Percentiles rank a stretch among this genome's conserved stretches.
Conservation (phyloP, 306 rosid genomes). For the Castanopsis chinensis region DNA sequence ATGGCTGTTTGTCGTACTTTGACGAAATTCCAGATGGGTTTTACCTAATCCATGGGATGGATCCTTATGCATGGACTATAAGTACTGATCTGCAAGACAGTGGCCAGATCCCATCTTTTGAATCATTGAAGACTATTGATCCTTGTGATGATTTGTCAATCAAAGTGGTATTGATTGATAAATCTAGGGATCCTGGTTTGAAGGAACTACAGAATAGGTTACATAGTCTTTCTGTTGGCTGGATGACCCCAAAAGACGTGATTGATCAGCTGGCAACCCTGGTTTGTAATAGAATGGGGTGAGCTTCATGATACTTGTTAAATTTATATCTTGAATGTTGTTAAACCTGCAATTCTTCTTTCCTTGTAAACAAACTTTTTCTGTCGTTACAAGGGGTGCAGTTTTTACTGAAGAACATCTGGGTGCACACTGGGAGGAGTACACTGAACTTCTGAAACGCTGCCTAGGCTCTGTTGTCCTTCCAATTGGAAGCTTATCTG, state of each 20-base stretch:
- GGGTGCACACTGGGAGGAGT: constrained; percentile 55
- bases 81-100: constrained; percentile 44
- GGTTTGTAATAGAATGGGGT: constrained; percentile 54
- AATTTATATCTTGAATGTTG: not conserved
- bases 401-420: constrained; percentile 36
- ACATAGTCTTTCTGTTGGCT: constrained; percentile 34
- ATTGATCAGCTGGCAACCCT: constrained; percentile 42
- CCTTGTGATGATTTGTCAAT: constrained; percentile 37
- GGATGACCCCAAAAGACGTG: constrained; percentile 31
- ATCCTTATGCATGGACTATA: constrained; percentile 50
- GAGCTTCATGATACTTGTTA: constrained; percentile 14
- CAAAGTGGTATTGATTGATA: constrained; percentile 41
- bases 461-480: constrained; percentile 66
- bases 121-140: constrained; percentile 42
- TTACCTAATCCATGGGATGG: constrained; percentile 55
- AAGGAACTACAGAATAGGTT: constrained; percentile 41
- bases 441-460: constrained; percentile 57
- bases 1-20: constrained; percentile 51
- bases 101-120: constrained; percentile 46
- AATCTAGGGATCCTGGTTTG: constrained; percentile 47
- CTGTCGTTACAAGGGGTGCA: constrained; percentile 39
- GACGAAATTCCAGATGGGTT: constrained; percentile 52
- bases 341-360: not conserved
- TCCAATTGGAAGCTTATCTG: constrained; percentile 83
- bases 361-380: constrained; percentile 17